phyloP scores from a whole-genome alignment of 495 filamentous ascomycete genomes.

The Parmelia sp. region DNA sequence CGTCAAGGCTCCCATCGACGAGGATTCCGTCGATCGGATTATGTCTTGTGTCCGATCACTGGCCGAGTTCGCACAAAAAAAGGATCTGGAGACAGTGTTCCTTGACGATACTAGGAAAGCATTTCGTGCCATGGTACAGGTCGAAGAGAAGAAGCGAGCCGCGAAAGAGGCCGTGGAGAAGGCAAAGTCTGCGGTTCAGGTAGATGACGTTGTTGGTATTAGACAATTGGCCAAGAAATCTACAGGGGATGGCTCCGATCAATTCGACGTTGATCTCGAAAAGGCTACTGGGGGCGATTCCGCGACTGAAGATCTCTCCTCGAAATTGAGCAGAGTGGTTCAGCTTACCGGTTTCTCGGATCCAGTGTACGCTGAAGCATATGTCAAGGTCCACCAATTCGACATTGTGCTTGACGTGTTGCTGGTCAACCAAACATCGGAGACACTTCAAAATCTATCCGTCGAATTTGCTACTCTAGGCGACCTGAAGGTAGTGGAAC shows the following conservation, averaged over 20 bases:
- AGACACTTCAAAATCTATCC: constrained; percentile 93
- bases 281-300: constrained; percentile 90
- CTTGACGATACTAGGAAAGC: constrained; percentile 93
- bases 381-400: constrained; percentile 98
- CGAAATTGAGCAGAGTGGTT: constrained; percentile 92
- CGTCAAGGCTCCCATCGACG: constrained; percentile 93
- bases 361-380: constrained; percentile 95
- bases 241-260: constrained; percentile 72
- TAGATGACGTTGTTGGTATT: constrained; percentile 90
- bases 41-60: constrained; percentile 94
- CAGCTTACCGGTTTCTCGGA: constrained; percentile 99
- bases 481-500: constrained; percentile 96
- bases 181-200: constrained; percentile 88
- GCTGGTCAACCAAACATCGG: constrained; percentile 93
- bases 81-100: constrained; percentile 86
- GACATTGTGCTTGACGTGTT: constrained; percentile 97
- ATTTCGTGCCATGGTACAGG: constrained; percentile 96
- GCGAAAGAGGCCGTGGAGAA: constrained; percentile 87
- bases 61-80: constrained; percentile 82
- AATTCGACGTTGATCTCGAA: constrained; percentile 83
- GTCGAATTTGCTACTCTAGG: constrained; percentile 98
- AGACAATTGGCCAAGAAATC: constrained; percentile 92
- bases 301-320: constrained; percentile 74
- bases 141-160: constrained; percentile 93
- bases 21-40: constrained; percentile 94